Evolutionary conservation across 2,329 filamentous ascomycete species (phyloP).

Genomic region (Aspergillus luchuensis): DNA sequence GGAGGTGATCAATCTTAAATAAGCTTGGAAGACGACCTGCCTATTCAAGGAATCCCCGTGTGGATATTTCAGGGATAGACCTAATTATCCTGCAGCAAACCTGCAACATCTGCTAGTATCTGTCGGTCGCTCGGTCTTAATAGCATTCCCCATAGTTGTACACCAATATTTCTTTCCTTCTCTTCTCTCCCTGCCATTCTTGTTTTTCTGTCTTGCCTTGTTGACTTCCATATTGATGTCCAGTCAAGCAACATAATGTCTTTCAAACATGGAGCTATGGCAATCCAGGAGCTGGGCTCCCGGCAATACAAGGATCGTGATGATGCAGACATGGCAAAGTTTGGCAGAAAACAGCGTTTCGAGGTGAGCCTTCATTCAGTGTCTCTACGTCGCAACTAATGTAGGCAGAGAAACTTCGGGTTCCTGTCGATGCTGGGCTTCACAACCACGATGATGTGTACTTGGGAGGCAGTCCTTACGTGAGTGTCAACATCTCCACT

Average conservation of each 20-base stretch:
- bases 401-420: constrained; percentile 41
- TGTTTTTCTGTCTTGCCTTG: background rate
- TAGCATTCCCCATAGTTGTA: no score
- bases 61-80: no score
- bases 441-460: constrained; percentile 43
- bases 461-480: constrained; percentile 45
- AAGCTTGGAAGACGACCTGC: no score
- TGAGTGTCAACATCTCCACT: constrained; percentile 22
- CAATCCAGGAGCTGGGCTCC: constrained; percentile 3
- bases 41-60: no score
- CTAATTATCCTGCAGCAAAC: no score
- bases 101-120: no score
- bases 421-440: constrained; percentile 46
- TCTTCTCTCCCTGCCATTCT: background rate
- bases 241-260: background rate
- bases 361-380: background rate
- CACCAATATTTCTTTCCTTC: background rate
- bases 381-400: background rate
- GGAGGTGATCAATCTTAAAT: no score
- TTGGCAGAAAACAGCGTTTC: constrained; percentile 1
- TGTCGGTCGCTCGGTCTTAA: no score
- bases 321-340: background rate
- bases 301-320: background rate
- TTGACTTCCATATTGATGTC: background rate
- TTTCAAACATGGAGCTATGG: constrained; percentile 5